A percentile compares a stretch with the other conserved stretches of the same genome.
Evolutionary conservation across 306 rosid genomes (phyloP).

Genomic region (Fragaria vesca): DNA sequence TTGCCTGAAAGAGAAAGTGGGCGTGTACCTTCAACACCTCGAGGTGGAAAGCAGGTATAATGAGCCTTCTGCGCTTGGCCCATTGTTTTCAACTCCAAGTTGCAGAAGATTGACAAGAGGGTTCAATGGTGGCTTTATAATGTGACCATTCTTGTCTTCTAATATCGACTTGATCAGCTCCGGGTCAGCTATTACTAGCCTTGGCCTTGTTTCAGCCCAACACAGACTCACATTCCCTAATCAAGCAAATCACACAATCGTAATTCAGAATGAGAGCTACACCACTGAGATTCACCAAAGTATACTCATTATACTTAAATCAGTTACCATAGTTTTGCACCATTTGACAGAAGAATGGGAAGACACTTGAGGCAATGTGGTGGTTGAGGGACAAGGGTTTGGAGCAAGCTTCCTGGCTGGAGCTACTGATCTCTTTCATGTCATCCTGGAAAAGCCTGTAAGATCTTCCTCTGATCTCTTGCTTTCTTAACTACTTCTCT

Average conservation of each 20-base stretch:
- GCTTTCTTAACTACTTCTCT: conserved; percentile 30
- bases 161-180: conserved; percentile 19
- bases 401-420: conserved; percentile 27
- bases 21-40: conserved; percentile 40
- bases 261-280: not conserved
- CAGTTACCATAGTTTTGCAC: conserved; percentile 34
- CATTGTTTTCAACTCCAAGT: conserved; percentile 34
- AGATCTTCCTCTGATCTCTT: conserved; percentile 46
- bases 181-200: conserved; percentile 16
- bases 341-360: conserved; percentile 37
- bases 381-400: conserved; percentile 35
- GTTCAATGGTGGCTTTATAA: conserved; percentile 33
- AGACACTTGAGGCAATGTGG: conserved; percentile 38
- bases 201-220: conserved; percentile 42
- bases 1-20: not conserved
- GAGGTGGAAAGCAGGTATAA: conserved; percentile 44
- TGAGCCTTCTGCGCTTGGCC: conserved; percentile 40
- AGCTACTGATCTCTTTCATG: conserved; percentile 28
- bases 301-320: not conserved
- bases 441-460: conserved; percentile 43
- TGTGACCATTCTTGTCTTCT: conserved; percentile 33
- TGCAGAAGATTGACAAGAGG: conserved; percentile 40
- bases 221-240: conserved; percentile 33
- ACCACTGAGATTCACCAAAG: not conserved
- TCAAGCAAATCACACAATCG: not conserved